Base-by-base conservation (phyloP, 129 eudicot genomes). In the Lactuca saligna region DNA sequence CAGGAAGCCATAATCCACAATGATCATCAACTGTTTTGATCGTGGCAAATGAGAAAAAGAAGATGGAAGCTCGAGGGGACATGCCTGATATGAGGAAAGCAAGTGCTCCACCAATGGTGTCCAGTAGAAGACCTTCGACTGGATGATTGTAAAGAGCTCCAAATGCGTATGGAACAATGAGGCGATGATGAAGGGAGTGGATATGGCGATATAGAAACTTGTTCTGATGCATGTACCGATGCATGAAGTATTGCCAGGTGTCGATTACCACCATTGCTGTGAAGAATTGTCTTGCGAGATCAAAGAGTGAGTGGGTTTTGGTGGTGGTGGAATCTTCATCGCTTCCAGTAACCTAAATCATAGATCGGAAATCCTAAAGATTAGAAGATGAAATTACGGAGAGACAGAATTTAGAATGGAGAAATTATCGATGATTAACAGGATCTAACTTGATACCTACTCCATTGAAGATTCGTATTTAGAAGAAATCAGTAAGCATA, bases 91-190 rank as follows among this genome's bases (percentile, higher is more conserved):
- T 44, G 9, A 91, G 93, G 81, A 91, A 91, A 13, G 97, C 78
- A 48, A 91, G 64, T 15, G 96, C 97, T 33, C 97, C 97, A 20
- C 97, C 97, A 54, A 85, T 55, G 3, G 96, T 91, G 76, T 91
- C 97, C 16, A 91, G 84, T 13, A 91, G 81, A 62, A 91, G 88
- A 8, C 97, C 97, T 64, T 91, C 97, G 4, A 82, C 3, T 14
- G 97, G 97, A 83, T 91, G 97, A 80, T 91, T 91, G 82, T 88
- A 88, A 1, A 91, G 83, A 61, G 97, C 97, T 77, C 97, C 97
- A 66, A 71, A 91, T 8, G 97, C 96, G 42, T 91, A 91, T 3
- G 97, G 97, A 46, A 91, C 97, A 6, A 91, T 62, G 12, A 91
- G 93, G 38, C 88, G 84, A 73, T 91, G 97, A 60, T 91, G 97